Percentiles rank a stretch among this genome's conserved stretches.
phyloP scores from a whole-genome alignment of 179 eudicot genomes.

The Silene noctiflora region DNA sequence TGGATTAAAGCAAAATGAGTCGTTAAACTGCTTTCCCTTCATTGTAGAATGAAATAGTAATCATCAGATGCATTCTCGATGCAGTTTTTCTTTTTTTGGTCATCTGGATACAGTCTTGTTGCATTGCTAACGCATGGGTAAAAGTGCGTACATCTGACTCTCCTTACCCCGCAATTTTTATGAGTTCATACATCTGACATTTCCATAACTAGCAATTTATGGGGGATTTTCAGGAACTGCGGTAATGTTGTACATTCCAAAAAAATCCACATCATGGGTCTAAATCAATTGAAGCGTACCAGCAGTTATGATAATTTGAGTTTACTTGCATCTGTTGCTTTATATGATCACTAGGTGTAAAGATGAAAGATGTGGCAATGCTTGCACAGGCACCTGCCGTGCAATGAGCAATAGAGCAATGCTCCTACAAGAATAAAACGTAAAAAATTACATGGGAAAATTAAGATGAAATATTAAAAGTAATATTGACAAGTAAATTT shows the following conservation, averaged over 20 bases:
- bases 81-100: no score
- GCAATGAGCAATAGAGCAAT: slow-evolving; percentile 89
- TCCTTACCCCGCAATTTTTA: no score
- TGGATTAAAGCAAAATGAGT: background rate
- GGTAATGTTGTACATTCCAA: background rate
- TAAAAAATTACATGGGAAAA: slow-evolving; percentile 16
- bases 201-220: no score
- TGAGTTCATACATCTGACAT: no score
- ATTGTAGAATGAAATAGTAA: no score
- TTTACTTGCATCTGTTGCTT: slow-evolving; percentile 99
- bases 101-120: no score
- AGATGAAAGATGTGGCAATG: slow-evolving; percentile 88
- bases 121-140: no score
- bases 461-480: slow-evolving; percentile 9
- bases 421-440: slow-evolving; percentile 49
- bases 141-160: no score
- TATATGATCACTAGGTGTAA: slow-evolving; percentile 93
- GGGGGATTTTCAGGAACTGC: no score
- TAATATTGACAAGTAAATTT: background rate
- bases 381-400: slow-evolving; percentile 95
- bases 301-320: slow-evolving; percentile 75
- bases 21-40: background rate
- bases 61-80: no score
- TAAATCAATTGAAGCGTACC: slow-evolving; percentile 43
- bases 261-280: background rate